Evolutionary conservation across 2,329 filamentous ascomycete species (phyloP), one percentile per base, ranked within the genome.

Genomic region (Cytospora paraplurivora): DNA sequence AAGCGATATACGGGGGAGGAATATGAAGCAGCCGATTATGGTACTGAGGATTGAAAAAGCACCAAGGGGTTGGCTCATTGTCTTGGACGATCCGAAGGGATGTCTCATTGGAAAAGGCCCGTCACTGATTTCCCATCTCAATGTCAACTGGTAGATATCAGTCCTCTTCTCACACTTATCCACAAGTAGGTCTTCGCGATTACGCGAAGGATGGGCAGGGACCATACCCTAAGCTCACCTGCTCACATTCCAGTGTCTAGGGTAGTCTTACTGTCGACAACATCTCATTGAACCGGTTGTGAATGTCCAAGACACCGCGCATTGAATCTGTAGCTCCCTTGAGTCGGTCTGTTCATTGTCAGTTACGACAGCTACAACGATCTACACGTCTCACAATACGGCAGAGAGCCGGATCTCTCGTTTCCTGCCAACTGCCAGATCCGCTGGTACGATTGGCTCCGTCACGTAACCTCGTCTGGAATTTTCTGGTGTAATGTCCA

Each of bases 71-170:
- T 17, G 11, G 2, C 7, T 47, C 1, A 44, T 15, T 47, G 44
- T 47, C 44, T 47, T 47, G 44, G 44, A 12, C 44, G 44, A 47
- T 47, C 44, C 44, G 10, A 47, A 47, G 44, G 44, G 44, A 47
- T 47, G 44, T 47, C 44, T 47, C 44, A 47, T 17, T 12, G 12
- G 17, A 13, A 13, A 3, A 10, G n/a, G n/a, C 44, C 44, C 7
- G 44, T 47, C n/a, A 21, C 44, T 4, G 44, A 47, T n/a, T 19
- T 19, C 44, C 44, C 7, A 27, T 27, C n/a, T 27, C 27, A 27
- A 27, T 27, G 2, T 27, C 27, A 27, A 27, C 27, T 27, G 27
- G 27, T 27, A 27, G 4, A 4, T 27, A 27, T 27, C 2, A 27
- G 27, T 27, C 27, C 27, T 27, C 27, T 27, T 27, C 27, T 27